Evolutionary conservation across 495 filamentous ascomycete species (phyloP).

Genomic region (Penicillium ochrochloron): DNA sequence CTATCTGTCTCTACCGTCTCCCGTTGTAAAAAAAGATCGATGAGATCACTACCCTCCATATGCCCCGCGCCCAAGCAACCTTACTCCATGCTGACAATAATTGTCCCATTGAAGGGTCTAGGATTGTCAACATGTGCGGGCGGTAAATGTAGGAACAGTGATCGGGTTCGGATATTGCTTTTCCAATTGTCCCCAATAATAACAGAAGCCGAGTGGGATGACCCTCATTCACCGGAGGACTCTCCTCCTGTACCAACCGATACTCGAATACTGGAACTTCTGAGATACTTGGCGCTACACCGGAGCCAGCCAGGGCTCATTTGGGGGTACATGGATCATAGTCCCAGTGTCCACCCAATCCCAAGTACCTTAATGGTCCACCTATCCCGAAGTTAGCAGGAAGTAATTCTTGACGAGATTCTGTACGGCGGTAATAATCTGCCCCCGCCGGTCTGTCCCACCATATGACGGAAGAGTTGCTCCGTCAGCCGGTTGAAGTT

Average conservation of each 20-base stretch:
- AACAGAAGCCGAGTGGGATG: conserved; percentile 37
- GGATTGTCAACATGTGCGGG: neutral
- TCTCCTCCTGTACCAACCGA: conserved; percentile 44
- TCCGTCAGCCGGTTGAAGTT: conserved; percentile 45
- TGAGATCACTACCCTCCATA: conserved; percentile 41
- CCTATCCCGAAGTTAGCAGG: neutral
- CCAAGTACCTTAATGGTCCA: neutral
- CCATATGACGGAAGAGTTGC: conserved; percentile 51
- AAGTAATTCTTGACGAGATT: neutral
- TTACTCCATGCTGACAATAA: conserved; percentile 5
- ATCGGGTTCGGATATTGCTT: conserved; percentile 30
- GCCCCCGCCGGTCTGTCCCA: conserved; percentile 8
- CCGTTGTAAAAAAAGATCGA: conserved; percentile 6
- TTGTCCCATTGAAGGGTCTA: neutral
- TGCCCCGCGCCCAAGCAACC: conserved; percentile 37
- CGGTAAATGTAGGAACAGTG: conserved; percentile 6
- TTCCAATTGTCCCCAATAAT: conserved; percentile 11
- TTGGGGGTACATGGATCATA: neutral
- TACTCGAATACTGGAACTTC: neutral
- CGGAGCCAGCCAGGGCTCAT: conserved; percentile 18
- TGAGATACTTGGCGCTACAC: conserved; percentile 19
- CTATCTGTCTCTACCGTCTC: neutral
- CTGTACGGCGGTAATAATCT: conserved; percentile 5
- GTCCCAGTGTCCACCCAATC: neutral
- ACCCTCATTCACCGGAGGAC: conserved; percentile 43